Conservation (phyloP, 306 rosid species). For the Citrullus colocynthis region DNA sequence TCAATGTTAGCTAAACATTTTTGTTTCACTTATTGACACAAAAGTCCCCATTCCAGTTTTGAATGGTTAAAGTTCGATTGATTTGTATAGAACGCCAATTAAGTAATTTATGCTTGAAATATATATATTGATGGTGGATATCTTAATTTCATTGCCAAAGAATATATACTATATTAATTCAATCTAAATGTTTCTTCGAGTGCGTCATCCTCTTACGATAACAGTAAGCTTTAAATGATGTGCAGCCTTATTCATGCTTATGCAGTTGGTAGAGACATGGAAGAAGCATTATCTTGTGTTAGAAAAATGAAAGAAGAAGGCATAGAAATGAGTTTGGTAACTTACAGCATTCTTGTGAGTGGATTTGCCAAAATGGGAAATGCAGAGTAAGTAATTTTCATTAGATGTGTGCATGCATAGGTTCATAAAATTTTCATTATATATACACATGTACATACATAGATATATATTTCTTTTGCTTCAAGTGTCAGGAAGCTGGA, state of each 20-base stretch:
- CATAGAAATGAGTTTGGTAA: slow-evolving; percentile 77
- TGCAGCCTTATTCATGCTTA: slow-evolving; percentile 99
- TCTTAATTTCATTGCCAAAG: background rate
- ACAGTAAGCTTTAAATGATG: slow-evolving; percentile 4
- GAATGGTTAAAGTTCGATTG: background rate
- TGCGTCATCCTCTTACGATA: background rate
- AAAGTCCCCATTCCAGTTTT: background rate
- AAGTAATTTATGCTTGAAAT: background rate
- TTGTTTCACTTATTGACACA: background rate
- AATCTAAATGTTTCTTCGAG: background rate
- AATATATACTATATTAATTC: background rate
- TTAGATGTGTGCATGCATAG: background rate
- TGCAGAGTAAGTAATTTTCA: slow-evolving; percentile 59
- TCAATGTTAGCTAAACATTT: background rate
- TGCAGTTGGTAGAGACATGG: slow-evolving; percentile 99
- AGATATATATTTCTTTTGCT: background rate
- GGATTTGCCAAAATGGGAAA: slow-evolving; percentile 72
- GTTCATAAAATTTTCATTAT: background rate
- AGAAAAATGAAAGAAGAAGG: slow-evolving; percentile 88
- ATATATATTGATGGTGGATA: background rate
- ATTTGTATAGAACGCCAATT: background rate
- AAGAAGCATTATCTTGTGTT: slow-evolving; percentile 85
- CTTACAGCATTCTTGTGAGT: slow-evolving; percentile 80
- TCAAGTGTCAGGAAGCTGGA: background rate
- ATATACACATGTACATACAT: background rate